These are phyloP conservation scores for Anthracocystis walkeri DNA, from an alignment of 1,284 basidiomycete genomes.

Conservation along the genomic window DNA sequence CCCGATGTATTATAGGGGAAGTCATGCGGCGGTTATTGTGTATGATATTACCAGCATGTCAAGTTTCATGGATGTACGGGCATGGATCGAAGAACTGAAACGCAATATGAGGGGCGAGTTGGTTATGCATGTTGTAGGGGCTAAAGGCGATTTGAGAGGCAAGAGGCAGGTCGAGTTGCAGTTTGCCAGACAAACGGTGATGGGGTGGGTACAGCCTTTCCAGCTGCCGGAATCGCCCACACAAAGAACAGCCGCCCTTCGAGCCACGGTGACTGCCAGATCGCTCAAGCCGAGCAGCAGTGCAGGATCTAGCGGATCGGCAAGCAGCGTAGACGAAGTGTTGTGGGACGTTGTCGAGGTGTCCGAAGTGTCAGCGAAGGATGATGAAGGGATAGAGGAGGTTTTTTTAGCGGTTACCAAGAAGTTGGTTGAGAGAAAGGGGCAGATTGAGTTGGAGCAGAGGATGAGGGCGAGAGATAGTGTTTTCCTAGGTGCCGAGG, in stretches of 20 bases:
- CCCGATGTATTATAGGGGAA: constrained; percentile 99
- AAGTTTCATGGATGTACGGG: constrained; percentile 89
- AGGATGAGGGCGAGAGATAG: constrained; percentile 34
- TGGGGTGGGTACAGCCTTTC: constrained; percentile 72
- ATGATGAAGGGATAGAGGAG: constrained; percentile 48
- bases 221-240: constrained; percentile 71
- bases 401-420: constrained; percentile 57
- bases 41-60: constrained; percentile 95
- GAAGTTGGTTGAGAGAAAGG: constrained; percentile 51
- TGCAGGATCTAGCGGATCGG: constrained; percentile 28
- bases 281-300: constrained; percentile 32
- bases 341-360: constrained; percentile 52
- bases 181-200: constrained; percentile 75
- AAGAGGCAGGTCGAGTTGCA: constrained; percentile 76
- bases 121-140: constrained; percentile 90
- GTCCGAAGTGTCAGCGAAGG: constrained; percentile 59
- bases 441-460: constrained; percentile 45
- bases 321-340: constrained; percentile 18
- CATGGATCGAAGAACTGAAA: constrained; percentile 91
- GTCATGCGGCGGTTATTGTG: constrained; percentile 92
- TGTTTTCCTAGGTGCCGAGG: constrained; percentile 26
- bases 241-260: background rate
- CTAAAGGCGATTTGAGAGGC: constrained; percentile 80
- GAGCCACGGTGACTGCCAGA: too few species aligned
- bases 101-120: constrained; percentile 79